phyloP scores from a whole-genome alignment of 164 flowering plant genomes.

The Liquidambar formosana region DNA sequence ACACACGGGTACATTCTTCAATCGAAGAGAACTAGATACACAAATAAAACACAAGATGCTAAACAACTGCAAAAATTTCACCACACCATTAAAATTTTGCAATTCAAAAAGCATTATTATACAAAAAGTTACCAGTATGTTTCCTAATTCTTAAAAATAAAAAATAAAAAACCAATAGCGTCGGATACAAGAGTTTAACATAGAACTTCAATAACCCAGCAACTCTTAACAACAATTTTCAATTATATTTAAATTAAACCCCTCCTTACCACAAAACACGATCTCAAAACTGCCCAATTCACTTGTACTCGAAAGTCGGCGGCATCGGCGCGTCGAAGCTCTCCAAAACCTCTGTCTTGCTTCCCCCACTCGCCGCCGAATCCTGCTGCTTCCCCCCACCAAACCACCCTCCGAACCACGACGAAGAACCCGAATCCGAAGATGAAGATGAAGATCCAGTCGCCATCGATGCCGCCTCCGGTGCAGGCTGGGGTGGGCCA shows the following conservation, averaged over 20 bases:
- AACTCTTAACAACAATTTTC: neutral
- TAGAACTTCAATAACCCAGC: neutral
- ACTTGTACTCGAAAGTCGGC: conserved; percentile 63
- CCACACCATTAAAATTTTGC: neutral
- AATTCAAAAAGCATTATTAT: neutral
- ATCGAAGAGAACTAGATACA: too few species aligned
- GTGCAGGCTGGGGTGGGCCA: conserved; percentile 14
- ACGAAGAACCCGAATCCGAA: conserved; percentile 34
- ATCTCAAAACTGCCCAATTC: conserved; percentile 7
- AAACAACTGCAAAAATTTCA: neutral
- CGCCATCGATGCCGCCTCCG: neutral
- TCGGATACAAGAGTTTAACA: neutral
- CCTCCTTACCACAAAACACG: neutral
- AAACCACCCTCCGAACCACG: conserved; percentile 76
- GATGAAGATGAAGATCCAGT: conserved; percentile 7
- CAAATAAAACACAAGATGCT: too few species aligned
- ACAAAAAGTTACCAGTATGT: neutral
- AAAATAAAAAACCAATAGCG: too few species aligned
- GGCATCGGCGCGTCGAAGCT: conserved; percentile 66
- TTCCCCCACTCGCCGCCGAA: conserved; percentile 14
- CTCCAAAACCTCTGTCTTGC: conserved; percentile 61
- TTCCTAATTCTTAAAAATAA: neutral
- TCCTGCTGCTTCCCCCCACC: conserved; percentile 42
- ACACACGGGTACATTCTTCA: too few species aligned
- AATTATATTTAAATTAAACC: neutral